phyloP scores from a whole-genome alignment of 2,329 filamentous ascomycete species.

The Colletotrichum tanaceti region DNA sequence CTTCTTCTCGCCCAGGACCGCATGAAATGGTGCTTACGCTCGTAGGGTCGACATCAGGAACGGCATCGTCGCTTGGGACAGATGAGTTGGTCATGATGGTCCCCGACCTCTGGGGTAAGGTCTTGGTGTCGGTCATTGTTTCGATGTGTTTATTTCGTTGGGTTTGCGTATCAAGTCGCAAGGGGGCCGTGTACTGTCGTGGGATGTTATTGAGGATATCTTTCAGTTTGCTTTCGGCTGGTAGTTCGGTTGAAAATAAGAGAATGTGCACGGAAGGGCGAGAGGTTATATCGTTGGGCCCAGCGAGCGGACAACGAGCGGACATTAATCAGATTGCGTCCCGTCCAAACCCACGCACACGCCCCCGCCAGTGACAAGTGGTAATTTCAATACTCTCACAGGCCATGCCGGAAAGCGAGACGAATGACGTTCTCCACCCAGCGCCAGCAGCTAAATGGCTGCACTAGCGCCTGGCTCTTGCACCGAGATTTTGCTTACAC shows the following conservation, averaged over 20 bases:
- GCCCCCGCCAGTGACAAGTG: slow-evolving; percentile 36
- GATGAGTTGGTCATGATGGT: slow-evolving; percentile 49
- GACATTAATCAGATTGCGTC: slow-evolving; percentile 11
- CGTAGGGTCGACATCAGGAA: slow-evolving; percentile 68
- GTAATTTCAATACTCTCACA: slow-evolving; percentile 34
- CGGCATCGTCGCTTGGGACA: slow-evolving; percentile 61
- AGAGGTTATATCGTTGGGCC: slow-evolving; percentile 29
- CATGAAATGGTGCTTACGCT: slow-evolving; percentile 58
- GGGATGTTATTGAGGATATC: neutral
- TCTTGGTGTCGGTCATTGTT: slow-evolving; percentile 47
- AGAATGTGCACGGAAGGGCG: neutral
- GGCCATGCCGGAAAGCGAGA: slow-evolving; percentile 12
- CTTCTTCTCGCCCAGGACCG: neutral
- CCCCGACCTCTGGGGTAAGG: slow-evolving; percentile 60
- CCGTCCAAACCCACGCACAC: slow-evolving; percentile 4
- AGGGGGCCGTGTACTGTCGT: neutral
- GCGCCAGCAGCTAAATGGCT: slow-evolving; percentile 19
- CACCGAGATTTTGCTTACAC: slow-evolving; percentile 19
- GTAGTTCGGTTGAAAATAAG: neutral
- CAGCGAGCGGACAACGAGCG: neutral
- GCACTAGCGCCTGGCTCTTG: slow-evolving; percentile 29
- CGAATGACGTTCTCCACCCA: slow-evolving; percentile 40
- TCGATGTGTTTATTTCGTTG: slow-evolving; percentile 44
- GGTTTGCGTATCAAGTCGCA: neutral
- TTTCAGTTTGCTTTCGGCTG: neutral